A percentile compares a stretch with the other conserved stretches of the same genome.
phyloP scores from a whole-genome alignment of 2,329 filamentous ascomycete species.

The Trichoderma sp. region DNA sequence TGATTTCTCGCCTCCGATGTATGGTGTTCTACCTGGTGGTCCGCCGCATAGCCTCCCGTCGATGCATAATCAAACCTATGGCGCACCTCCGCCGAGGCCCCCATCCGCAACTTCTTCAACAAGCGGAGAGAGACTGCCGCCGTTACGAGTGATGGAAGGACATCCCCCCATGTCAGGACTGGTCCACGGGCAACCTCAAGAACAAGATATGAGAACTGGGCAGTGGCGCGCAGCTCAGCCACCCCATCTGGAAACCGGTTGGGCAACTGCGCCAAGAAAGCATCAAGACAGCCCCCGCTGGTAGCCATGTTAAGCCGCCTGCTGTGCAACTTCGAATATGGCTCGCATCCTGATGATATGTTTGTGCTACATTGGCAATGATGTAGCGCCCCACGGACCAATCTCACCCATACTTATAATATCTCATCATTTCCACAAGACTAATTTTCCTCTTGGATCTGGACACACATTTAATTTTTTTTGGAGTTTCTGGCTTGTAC shows the following conservation, averaged over 20 bases:
- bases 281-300: constrained; percentile 32
- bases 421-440: constrained; percentile 12
- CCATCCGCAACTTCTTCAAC: constrained; percentile 44
- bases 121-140: constrained; percentile 52
- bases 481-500: constrained; percentile 23
- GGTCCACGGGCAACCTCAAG: constrained; percentile 38
- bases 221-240: constrained; percentile 44
- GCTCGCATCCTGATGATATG: not conserved
- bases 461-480: constrained; percentile 23
- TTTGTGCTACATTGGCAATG: constrained; percentile 8
- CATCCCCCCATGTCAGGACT: constrained; percentile 33
- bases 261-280: constrained; percentile 42
- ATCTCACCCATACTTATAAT: constrained; percentile 4
- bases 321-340: constrained; percentile 2
- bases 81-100: constrained; percentile 44
- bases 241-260: constrained; percentile 42
- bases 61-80: constrained; percentile 46
- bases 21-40: constrained; percentile 42
- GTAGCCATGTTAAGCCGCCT: constrained; percentile 19
- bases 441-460: constrained; percentile 9
- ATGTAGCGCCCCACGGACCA: not conserved
- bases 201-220: constrained; percentile 44
- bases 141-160: constrained; percentile 52
- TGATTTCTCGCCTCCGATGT: constrained; percentile 47
- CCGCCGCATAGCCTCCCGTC: constrained; percentile 48